phyloP scores from a whole-genome alignment of 768 basidiomycete genomes.

The Pisolithus marmoratus region DNA sequence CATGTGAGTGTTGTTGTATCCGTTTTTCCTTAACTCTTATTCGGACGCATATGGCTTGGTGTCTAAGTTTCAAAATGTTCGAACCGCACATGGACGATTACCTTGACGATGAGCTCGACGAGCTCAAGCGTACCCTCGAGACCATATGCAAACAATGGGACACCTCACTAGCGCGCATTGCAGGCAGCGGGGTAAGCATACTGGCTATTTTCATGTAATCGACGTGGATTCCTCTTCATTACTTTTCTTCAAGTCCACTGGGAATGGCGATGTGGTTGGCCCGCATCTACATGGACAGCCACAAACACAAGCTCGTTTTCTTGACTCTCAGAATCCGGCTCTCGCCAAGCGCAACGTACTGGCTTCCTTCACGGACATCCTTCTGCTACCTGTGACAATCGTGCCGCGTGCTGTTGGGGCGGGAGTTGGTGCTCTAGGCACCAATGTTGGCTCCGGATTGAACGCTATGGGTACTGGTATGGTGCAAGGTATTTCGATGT shows the following conservation, averaged over 20 bases:
- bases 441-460: slow-evolving; percentile 58
- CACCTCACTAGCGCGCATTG: slow-evolving; percentile 30
- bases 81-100: slow-evolving; percentile 98
- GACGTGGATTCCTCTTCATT: neutral
- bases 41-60: neutral
- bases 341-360: slow-evolving; percentile 89
- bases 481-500: slow-evolving; percentile 80
- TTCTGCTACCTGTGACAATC: slow-evolving; percentile 92
- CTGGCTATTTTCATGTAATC: neutral
- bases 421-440: slow-evolving; percentile 51
- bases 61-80: slow-evolving; percentile 82
- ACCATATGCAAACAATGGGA: slow-evolving; percentile 80
- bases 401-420: slow-evolving; percentile 79
- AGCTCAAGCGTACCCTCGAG: slow-evolving; percentile 68
- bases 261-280: neutral
- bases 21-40: neutral
- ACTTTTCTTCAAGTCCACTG: slow-evolving; percentile 7
- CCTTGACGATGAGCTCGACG: slow-evolving; percentile 88
- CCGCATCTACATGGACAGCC: slow-evolving; percentile 2
- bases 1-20: slow-evolving; percentile 46
- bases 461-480: slow-evolving; percentile 69
- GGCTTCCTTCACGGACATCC: slow-evolving; percentile 83
- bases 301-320: slow-evolving; percentile 50
- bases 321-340: slow-evolving; percentile 83
- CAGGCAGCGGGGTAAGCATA: slow-evolving; percentile 34